Percentiles rank a stretch among this genome's conserved stretches.
phyloP scores from a whole-genome alignment of 2,329 filamentous ascomycete species.

The Cercospora sp. region DNA sequence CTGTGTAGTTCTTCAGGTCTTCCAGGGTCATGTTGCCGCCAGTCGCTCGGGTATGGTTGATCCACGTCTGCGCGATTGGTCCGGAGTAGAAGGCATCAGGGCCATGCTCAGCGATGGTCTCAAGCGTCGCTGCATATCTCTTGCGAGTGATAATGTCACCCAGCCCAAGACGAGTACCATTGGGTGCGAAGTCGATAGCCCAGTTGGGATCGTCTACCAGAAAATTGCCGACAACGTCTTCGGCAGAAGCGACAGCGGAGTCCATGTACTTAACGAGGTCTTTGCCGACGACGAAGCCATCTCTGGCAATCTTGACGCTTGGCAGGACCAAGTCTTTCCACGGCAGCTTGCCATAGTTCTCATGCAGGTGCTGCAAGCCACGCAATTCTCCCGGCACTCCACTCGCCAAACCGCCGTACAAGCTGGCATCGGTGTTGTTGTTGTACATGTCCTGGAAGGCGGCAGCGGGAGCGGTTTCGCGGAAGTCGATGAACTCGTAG shows the following conservation, averaged over 20 bases:
- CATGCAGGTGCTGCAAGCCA: conserved; percentile 76
- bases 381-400: conserved; percentile 73
- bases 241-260: conserved; percentile 47
- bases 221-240: conserved; percentile 56
- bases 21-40: conserved; percentile 85
- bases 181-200: conserved; percentile 85
- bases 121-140: conserved; percentile 76
- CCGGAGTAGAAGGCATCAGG: conserved; percentile 73
- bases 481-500: conserved; percentile 86
- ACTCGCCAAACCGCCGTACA: conserved; percentile 50
- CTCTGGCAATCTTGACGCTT: conserved; percentile 69
- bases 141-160: conserved; percentile 79
- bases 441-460: conserved; percentile 83
- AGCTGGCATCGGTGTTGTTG: conserved; percentile 65
- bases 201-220: conserved; percentile 73
- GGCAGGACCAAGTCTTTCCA: conserved; percentile 68
- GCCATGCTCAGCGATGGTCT: conserved; percentile 72
- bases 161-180: conserved; percentile 68
- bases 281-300: conserved; percentile 71
- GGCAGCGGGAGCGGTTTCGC: conserved; percentile 81
- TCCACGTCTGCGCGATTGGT: conserved; percentile 69
- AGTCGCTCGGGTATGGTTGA: conserved; percentile 63
- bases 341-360: conserved; percentile 60
- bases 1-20: conserved; percentile 72
- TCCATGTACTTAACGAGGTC: conserved; percentile 76